Base-by-base conservation (phyloP, 2,329 filamentous ascomycete species). In the Hymenoscyphus fraxineus region DNA sequence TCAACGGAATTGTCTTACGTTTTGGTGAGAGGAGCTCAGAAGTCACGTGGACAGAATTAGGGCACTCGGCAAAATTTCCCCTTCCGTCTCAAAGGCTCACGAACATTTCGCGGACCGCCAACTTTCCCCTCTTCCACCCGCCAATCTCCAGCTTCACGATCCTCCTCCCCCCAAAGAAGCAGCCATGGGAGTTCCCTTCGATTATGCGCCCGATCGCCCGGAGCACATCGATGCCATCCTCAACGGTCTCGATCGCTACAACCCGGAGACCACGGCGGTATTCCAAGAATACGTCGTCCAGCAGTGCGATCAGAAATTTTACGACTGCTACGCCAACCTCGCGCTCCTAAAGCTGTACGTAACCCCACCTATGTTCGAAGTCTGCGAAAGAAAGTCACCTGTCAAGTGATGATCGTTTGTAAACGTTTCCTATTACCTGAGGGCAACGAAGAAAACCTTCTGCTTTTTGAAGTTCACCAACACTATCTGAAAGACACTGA, bases 361-460 rank as follows among this genome's bases (percentile, higher is more conserved):
- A 32, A 56, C 60, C 59, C 65, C 66, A 16, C 64, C 22, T 55
- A 13, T 15, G 27, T 12, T 13, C 27, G n/a, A 15, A 27, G 13
- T 44, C 22, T 22, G 68, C n/a, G 22, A 58, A 32, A 27, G 35
- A 6, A 22, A 59, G 12, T 4, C 19, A 59, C 40, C 65, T 62
- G 64, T 70, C 63, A 68, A 22, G 84, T 92, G 91, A 96, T 93
- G 91, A 92, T 85, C 81, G 83, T 78, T 83, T 78, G 81, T 87
- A 80, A 89, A 96, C 92, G 92, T 97, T 97, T 96, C 91, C 92
- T 97, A 96, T 97, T 97, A 96, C 86, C 92, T 91, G 92, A 96
- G 80, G 80, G 79, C 77, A 74, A 81, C 78, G 80, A 80, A 79
- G 79, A 84, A 85, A 82, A 81, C 78, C 79, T 82, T 79, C 77